Conservation (phyloP, 176 grass and related monocot genomes). For the Aegilops speltoides region DNA sequence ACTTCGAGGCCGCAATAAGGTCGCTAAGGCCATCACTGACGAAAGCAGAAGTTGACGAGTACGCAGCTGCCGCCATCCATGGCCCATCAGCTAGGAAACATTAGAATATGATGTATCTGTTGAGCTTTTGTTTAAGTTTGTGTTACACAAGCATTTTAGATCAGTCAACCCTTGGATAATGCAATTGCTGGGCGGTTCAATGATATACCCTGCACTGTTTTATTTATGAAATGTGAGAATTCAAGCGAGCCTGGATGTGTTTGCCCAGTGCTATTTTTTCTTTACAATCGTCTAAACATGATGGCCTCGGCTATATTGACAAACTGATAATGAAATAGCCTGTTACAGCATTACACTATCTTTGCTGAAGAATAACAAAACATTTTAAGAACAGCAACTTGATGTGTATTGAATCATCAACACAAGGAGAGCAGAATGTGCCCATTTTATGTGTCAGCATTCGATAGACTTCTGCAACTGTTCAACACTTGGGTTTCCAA, state of each 20-base stretch:
- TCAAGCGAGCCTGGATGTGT: neutral
- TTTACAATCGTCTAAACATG: neutral
- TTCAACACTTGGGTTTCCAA: neutral
- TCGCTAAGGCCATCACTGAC: conserved; percentile 64
- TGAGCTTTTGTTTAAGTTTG: neutral
- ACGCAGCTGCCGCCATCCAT: conserved; percentile 43
- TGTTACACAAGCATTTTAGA: neutral
- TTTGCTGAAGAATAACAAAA: neutral
- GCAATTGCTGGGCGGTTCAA: neutral
- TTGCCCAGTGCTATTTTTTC: neutral
- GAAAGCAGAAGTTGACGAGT: conserved; percentile 61
- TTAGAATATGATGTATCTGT: neutral
- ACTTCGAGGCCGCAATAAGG: conserved; percentile 57
- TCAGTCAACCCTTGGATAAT: neutral
- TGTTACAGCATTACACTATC: neutral
- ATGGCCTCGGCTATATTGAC: neutral
- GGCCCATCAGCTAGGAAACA: conserved; percentile 30
- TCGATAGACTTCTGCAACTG: conserved; percentile 4
- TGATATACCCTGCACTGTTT: neutral
- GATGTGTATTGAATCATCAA: neutral
- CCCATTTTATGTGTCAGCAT: neutral
- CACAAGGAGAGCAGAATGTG: neutral
- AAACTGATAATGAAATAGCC: neutral
- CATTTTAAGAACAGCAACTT: neutral
- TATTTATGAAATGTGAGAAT: neutral